Evolutionary conservation across 1,284 basidiomycete species (phyloP).

Genomic region (Sporisorium iseilematis-ciliati): DNA sequence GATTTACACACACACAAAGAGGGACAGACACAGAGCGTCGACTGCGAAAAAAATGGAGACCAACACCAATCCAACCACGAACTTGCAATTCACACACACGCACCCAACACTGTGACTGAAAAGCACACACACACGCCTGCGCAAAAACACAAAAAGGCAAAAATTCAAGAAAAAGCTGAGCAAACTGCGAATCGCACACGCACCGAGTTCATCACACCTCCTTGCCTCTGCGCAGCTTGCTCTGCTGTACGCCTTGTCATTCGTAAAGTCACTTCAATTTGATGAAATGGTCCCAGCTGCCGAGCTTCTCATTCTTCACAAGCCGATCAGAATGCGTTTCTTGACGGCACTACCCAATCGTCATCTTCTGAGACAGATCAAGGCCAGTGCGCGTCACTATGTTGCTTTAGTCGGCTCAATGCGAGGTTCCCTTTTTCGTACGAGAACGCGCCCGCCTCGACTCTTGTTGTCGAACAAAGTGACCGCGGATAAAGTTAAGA

Average conservation of each 20-base stretch:
- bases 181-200: too few relatives aligned
- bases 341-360: not conserved
- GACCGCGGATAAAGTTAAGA: too few relatives aligned
- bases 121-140: not conserved
- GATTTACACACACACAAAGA: not conserved
- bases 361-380: not conserved
- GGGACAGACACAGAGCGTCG: conserved; percentile 1
- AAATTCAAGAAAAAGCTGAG: not conserved
- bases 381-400: not conserved
- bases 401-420: not conserved
- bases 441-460: not conserved
- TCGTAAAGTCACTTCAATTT: too few relatives aligned
- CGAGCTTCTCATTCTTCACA: not conserved
- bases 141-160: conserved; percentile 1
- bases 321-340: too few relatives aligned
- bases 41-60: conserved; percentile 33
- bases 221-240: not conserved
- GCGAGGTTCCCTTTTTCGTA: not conserved
- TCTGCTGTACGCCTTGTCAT: not conserved
- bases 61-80: conserved; percentile 46
- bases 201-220: not conserved
- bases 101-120: not conserved
- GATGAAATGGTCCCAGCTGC: not conserved
- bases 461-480: too few relatives aligned
- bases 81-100: conserved; percentile 4